Evolutionary conservation across 257 asterid genomes (phyloP).

Genomic region (Solanum pinnatisectum): DNA sequence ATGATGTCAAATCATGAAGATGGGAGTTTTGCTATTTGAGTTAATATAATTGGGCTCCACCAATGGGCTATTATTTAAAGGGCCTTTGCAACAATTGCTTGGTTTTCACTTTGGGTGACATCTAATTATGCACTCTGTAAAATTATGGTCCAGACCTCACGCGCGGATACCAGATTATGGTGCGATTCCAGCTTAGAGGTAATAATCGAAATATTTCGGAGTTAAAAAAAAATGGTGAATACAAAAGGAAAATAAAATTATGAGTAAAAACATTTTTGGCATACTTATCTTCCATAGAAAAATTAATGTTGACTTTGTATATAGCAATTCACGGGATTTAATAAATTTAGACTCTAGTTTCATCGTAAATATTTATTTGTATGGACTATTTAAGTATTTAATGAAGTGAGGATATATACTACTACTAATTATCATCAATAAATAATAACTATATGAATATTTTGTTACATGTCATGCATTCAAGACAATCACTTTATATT

Average conservation of each 20-base stretch:
- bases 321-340: no score
- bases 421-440: no score
- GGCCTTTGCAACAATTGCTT: not conserved
- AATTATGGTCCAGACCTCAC: not conserved
- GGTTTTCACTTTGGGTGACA: not conserved
- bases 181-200: not conserved
- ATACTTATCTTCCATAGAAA: not conserved
- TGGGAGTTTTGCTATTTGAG: not conserved
- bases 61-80: not conserved
- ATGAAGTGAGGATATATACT: no score
- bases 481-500: no score
- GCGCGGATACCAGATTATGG: not conserved
- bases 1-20: not conserved
- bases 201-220: not conserved
- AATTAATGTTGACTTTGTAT: no score
- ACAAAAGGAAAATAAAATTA: not conserved
- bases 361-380: no score
- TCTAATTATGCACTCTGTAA: not conserved
- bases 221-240: not conserved
- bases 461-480: no score
- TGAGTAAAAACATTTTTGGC: not conserved
- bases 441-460: no score
- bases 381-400: no score
- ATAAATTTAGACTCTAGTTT: no score
- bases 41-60: not conserved